A percentile compares a stretch with the other conserved stretches of the same genome.
Conservation (phyloP, 768 basidiomycete genomes). For the Nidularia sp. region DNA sequence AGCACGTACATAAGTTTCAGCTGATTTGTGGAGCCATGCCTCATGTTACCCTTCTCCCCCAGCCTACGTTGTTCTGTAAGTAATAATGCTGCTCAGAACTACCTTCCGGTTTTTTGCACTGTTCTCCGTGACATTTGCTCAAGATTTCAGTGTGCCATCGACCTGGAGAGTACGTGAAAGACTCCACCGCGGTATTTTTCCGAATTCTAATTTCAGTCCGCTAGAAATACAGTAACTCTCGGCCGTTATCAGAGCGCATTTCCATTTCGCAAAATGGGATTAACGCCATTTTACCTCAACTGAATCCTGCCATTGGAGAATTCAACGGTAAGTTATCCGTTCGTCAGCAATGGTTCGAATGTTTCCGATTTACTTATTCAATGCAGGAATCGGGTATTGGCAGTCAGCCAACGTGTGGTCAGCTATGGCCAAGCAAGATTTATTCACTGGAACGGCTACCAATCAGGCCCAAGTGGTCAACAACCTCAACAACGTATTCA, state of each 20-base stretch:
- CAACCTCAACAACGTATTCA: conserved; percentile 37
- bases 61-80: no score
- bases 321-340: conserved; percentile 32
- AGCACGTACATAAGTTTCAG: no score
- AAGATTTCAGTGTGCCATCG: conserved; percentile 35
- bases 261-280: conserved; percentile 37
- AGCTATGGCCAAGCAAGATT: conserved; percentile 45
- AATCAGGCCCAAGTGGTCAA: conserved; percentile 32
- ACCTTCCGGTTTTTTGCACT: no score
- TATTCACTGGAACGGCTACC: conserved; percentile 27
- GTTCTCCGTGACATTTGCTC: conserved; percentile 11
- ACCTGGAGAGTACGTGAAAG: conserved; percentile 36
- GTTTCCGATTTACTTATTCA: neutral
- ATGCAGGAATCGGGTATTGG: conserved; percentile 46
- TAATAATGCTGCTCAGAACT: no score
- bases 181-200: neutral
- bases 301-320: conserved; percentile 30
- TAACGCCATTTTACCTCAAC: conserved; percentile 31
- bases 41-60: no score
- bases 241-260: conserved; percentile 32
- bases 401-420: conserved; percentile 49
- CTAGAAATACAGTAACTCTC: conserved; percentile 38
- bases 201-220: neutral
- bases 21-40: no score
- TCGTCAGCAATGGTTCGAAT: neutral